Base-by-base conservation (phyloP, 2,329 filamentous ascomycete species). In the Myriosclerotinia curreyana region DNA sequence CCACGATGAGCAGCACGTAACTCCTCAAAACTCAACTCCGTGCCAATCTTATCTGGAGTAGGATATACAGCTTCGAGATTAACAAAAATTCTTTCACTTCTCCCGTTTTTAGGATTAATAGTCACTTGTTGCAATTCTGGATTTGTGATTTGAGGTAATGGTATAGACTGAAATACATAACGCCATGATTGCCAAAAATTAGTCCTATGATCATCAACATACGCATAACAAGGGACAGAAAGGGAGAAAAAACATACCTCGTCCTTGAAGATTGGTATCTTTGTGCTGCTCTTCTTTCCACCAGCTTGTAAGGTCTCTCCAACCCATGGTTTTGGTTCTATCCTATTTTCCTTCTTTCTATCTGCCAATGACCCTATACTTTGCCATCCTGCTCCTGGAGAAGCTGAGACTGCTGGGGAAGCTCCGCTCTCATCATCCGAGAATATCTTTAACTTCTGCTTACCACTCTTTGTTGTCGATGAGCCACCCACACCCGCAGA, bases 131-230 rank as follows among this genome's bases (percentile, higher is more conserved):
- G 85, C 73, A 87, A 79, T 83, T 74, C 78, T 84, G 79, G 78
- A 86, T 80, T 83, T 68, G 70, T 65, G 66, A 72, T 72, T 73
- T 81, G 77, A 74, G 82, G 78, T 77, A 81, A 74, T 77, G 52
- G 44, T 64, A 50, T 22, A 77, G 80, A 84, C 85, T 87, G 81
- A 80, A 77, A 83, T 85, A 83, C 77, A 83, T 76, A 78, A 79
- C 73, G 75, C 76, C 77, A 82, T 75, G 78, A 78, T 78, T 73
- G 75, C 75, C 79, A 85, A 76, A 75, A 82, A 94, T 97, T 96
- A 97, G 93, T 96, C 92, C 93, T 97, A 85, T 85, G 82, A 84
- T 87, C 82, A 92, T 95, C 91, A 95, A 95, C 85, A 92, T 82
- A 76, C 82, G 83, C 81, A 74, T 75, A 70, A 72, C 69, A 72